Evolutionary conservation across 208 protist genomes (phyloP), one percentile per base, ranked within the genome.

Genomic region (Eutreptiella sp.): DNA sequence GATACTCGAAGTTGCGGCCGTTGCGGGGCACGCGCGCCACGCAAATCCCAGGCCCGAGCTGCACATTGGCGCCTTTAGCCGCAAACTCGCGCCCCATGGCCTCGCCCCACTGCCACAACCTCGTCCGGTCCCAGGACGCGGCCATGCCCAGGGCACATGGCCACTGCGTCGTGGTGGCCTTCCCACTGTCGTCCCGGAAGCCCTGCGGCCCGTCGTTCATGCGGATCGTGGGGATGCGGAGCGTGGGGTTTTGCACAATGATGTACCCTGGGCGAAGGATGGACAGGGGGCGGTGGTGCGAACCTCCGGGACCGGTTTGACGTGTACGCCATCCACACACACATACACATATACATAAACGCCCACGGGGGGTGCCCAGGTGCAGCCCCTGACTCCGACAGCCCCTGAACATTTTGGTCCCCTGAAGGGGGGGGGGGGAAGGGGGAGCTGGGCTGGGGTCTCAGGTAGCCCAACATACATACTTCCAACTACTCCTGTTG

Each of bases 1-100:
- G 62, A 53, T 73, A 75, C 70, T 80, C 75, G 46, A 72, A 77
- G 52, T 77, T 77, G 33, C 75, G 59, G 0, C 74, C 74, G 48
- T 68, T 63, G n/a, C 46, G 60, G 33, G 74, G 74, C 14, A 60
- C 23, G 21, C 69, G 52, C 4, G 34, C 43, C 7, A 74, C 50
- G 48, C 58, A 63, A 23, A 73, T 32, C 23, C 3, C 42, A 3
- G 68, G 68, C 21, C 53, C 60, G 7, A 66, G 35, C 26, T 34
- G 53, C 4, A 66, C 53, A 19, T 34, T n/a, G 32, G 4, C 4
- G 50, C 57, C 57, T 33, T 64, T 64, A 16, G 14, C 36, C 4
- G 19, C 21, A 47, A 64, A 64, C 29, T 66, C 60, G 16, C 4
- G 16, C 16, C 33, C 60, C 53, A 63, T 63, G 4, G 46, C 46